phyloP scores from a whole-genome alignment of 208 protist species.

The Leishmania turanica region DNA sequence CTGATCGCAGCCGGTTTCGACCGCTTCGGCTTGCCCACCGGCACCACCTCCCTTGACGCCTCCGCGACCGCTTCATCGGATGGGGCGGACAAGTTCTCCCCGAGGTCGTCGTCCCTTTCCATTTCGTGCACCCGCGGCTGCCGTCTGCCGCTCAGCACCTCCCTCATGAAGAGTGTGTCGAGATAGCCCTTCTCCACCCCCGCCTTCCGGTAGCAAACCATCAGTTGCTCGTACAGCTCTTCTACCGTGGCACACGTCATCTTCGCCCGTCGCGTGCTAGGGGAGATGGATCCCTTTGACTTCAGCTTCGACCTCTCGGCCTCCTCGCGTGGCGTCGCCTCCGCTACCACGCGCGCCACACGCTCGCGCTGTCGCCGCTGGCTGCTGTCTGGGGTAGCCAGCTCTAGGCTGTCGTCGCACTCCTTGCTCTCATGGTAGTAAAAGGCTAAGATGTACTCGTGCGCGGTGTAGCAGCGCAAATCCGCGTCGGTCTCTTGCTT shows the following conservation, averaged over 20 bases:
- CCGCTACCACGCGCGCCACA: slow-evolving; percentile 17
- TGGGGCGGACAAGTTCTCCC: neutral
- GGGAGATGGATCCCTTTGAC: neutral
- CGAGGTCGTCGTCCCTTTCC: neutral
- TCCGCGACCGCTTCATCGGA: neutral
- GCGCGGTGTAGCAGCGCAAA: slow-evolving; percentile 21
- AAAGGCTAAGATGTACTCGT: slow-evolving; percentile 24
- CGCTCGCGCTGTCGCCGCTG: slow-evolving; percentile 14
- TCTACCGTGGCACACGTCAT: slow-evolving; percentile 3
- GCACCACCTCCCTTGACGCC: neutral
- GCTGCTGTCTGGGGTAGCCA: slow-evolving; percentile 2
- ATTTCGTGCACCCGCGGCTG: slow-evolving; percentile 11
- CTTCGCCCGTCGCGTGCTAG: neutral
- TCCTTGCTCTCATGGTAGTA: slow-evolving; percentile 22
- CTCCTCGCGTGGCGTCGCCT: slow-evolving; percentile 70
- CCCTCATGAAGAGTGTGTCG: slow-evolving; percentile 23
- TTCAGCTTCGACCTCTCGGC: slow-evolving; percentile 56
- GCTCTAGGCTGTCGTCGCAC: slow-evolving; percentile 8
- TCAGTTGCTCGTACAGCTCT: slow-evolving; percentile 18
- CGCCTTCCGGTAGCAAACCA: slow-evolving; percentile 10
- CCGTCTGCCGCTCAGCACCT: slow-evolving; percentile 15
- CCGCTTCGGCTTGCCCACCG: neutral
- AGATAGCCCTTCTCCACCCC: slow-evolving; percentile 25
- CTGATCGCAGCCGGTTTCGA: neutral
- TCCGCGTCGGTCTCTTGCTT: slow-evolving; percentile 21